A percentile compares a stretch with the other conserved stretches of the same genome.
Conservation (phyloP, 192 early-diverging fungal genomes). For the Oehlia diaphana region DNA sequence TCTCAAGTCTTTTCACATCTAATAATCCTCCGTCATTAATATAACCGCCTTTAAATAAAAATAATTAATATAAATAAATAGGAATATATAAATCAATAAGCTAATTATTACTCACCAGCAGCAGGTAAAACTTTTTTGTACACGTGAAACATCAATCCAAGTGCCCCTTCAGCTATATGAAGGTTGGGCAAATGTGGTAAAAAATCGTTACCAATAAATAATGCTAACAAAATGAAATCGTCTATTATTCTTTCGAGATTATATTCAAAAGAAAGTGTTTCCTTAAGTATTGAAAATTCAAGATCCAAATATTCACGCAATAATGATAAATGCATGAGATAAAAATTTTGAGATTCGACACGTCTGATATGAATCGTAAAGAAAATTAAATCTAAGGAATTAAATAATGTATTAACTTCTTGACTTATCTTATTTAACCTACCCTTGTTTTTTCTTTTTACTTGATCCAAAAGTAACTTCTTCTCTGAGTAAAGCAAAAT, state of each 20-base stretch:
- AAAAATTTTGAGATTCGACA: conserved; percentile 60
- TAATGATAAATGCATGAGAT: conserved; percentile 81
- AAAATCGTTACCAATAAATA: conserved; percentile 99
- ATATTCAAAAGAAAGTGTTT: conserved; percentile 61
- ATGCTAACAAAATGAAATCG: conserved; percentile 90
- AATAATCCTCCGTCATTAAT: conserved; percentile 83
- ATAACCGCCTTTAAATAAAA: conserved; percentile 68
- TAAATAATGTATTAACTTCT: background rate
- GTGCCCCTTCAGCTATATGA: conserved; percentile 90
- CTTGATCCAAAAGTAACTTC: conserved; percentile 80
- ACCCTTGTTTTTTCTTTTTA: conserved; percentile 52
- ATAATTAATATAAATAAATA: conserved; percentile 38
- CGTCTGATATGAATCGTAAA: conserved; percentile 31
- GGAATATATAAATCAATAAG: background rate
- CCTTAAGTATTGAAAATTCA: conserved; percentile 70
- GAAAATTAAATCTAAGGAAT: background rate
- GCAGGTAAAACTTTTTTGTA: conserved; percentile 65
- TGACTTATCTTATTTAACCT: background rate
- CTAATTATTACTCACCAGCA: background rate
- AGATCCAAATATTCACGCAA: conserved; percentile 92
- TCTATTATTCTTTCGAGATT: conserved; percentile 94
- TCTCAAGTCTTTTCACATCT: conserved; percentile 56
- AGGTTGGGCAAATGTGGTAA: conserved; percentile 91
- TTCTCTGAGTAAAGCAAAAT: conserved; percentile 95
- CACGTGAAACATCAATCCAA: conserved; percentile 66